Conservation (phyloP, 257 asterid species). For the Leptodermis oblonga region DNA sequence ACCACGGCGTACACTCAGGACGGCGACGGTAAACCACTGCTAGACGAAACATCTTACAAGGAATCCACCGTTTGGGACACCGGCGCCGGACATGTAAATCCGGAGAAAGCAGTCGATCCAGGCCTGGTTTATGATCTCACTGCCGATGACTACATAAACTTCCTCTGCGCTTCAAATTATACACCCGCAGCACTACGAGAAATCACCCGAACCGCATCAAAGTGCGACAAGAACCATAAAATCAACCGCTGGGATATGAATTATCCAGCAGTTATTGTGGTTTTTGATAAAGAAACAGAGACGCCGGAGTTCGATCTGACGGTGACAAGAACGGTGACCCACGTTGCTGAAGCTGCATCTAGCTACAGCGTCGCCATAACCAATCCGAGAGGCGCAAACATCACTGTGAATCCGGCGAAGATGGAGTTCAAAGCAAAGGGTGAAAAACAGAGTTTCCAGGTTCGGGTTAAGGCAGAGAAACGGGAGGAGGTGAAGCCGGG, state of each 20-base stretch:
- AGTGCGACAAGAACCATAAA: slow-evolving; percentile 29
- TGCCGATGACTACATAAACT: slow-evolving; percentile 43
- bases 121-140: slow-evolving; percentile 70
- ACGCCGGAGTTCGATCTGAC: slow-evolving; percentile 5
- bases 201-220: slow-evolving; percentile 31
- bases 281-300: slow-evolving; percentile 30
- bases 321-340: slow-evolving; percentile 50
- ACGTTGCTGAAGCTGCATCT: slow-evolving; percentile 40
- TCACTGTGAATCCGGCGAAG: slow-evolving; percentile 42
- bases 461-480: slow-evolving; percentile 46
- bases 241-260: slow-evolving; percentile 63
- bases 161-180: slow-evolving; percentile 63
- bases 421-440: slow-evolving; percentile 45
- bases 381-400: slow-evolving; percentile 36
- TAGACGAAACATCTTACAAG: slow-evolving; percentile 55
- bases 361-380: slow-evolving; percentile 31
- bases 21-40: slow-evolving; percentile 40
- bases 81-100: slow-evolving; percentile 84
- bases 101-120: slow-evolving; percentile 68
- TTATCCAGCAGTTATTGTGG: slow-evolving; percentile 64
- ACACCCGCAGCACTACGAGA: slow-evolving; percentile 33
- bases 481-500: slow-evolving; percentile 34
- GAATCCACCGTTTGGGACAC: slow-evolving; percentile 49
- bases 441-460: slow-evolving; percentile 40
- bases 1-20: slow-evolving; percentile 63